Evolutionary conservation across 805 yeast genomes (phyloP).

Genomic region (Metschnikowia gelsemii): DNA sequence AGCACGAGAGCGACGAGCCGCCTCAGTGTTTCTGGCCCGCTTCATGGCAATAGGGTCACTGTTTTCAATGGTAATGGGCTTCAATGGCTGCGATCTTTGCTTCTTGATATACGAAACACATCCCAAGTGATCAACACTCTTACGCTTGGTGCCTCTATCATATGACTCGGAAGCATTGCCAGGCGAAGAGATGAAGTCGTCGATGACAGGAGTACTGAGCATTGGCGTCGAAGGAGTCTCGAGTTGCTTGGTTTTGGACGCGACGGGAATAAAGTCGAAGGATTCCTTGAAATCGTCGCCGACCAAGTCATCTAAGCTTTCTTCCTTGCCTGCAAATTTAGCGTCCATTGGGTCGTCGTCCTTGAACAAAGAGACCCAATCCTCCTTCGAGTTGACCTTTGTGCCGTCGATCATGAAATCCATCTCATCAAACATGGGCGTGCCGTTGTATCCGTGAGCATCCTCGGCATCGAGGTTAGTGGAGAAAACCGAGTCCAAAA

Average conservation of each 20-base stretch:
- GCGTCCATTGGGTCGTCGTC: slow-evolving; percentile 19
- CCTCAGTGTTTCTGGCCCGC: slow-evolving; percentile 97
- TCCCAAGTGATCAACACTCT: slow-evolving; percentile 68
- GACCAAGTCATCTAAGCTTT: slow-evolving; percentile 24
- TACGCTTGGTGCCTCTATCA: slow-evolving; percentile 12
- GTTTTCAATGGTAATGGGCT: slow-evolving; percentile 56
- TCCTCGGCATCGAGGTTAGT: slow-evolving; percentile 36
- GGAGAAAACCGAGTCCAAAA: slow-evolving; percentile 52
- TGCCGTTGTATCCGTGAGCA: slow-evolving; percentile 31
- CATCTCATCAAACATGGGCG: slow-evolving; percentile 63
- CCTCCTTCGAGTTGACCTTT: slow-evolving; percentile 41
- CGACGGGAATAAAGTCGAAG: slow-evolving; percentile 21
- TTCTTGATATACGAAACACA: slow-evolving; percentile 75
- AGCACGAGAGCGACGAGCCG: slow-evolving; percentile 94
- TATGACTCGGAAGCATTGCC: no score
- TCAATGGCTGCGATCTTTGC: slow-evolving; percentile 67
- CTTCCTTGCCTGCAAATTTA: slow-evolving; percentile 15
- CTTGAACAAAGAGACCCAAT: slow-evolving; percentile 64
- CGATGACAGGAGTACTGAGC: slow-evolving; percentile 17
- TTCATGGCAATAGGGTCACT: slow-evolving; percentile 73
- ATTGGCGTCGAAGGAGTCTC: slow-evolving; percentile 25
- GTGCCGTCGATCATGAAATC: slow-evolving; percentile 43
- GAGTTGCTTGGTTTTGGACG: slow-evolving; percentile 24
- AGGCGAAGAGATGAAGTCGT: slow-evolving; percentile 1
- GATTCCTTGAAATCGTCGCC: slow-evolving; percentile 22